phyloP scores from a whole-genome alignment of 2,329 filamentous ascomycete species.

The Chaetomium strumarium region DNA sequence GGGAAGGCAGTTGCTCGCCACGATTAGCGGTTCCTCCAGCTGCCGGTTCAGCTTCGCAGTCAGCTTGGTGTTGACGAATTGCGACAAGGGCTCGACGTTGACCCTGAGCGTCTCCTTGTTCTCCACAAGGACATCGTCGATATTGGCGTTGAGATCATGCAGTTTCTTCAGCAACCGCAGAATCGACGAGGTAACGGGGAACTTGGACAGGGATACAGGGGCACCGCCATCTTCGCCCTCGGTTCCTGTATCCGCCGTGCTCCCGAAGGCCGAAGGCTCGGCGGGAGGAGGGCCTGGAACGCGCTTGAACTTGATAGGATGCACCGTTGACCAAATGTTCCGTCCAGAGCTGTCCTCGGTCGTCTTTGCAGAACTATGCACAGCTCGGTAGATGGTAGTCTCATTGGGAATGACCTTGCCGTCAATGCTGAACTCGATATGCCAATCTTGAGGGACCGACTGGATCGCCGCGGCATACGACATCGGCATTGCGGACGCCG shows the following conservation, averaged over 20 bases:
- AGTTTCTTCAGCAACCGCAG: conserved; percentile 82
- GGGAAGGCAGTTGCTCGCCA: conserved; percentile 92
- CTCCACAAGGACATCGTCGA: conserved; percentile 82
- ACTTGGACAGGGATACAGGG: conserved; percentile 74
- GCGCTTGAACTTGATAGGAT: conserved; percentile 86
- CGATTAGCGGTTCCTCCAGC: conserved; percentile 91
- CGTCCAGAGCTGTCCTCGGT: conserved; percentile 61
- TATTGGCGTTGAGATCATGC: conserved; percentile 86
- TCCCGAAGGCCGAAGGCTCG: conserved; percentile 59
- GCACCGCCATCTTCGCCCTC: conserved; percentile 55
- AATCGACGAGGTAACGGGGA: conserved; percentile 81
- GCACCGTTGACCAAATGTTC: conserved; percentile 83
- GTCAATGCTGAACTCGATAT: conserved; percentile 90
- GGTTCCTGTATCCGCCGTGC: conserved; percentile 42
- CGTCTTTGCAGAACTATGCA: conserved; percentile 57
- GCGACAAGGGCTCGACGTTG: conserved; percentile 75
- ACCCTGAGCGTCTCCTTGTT: conserved; percentile 65
- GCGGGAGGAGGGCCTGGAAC: conserved; percentile 75
- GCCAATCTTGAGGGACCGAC: conserved; percentile 83
- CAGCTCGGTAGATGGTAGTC: conserved; percentile 91
- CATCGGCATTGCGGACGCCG: conserved; percentile 58
- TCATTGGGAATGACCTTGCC: conserved; percentile 80
- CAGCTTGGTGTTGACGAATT: conserved; percentile 97
- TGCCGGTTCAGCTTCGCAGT: conserved; percentile 97
- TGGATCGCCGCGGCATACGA: conserved; percentile 84